Conservation (phyloP, 805 yeast species). For the Pichia rugopelliculosa region DNA sequence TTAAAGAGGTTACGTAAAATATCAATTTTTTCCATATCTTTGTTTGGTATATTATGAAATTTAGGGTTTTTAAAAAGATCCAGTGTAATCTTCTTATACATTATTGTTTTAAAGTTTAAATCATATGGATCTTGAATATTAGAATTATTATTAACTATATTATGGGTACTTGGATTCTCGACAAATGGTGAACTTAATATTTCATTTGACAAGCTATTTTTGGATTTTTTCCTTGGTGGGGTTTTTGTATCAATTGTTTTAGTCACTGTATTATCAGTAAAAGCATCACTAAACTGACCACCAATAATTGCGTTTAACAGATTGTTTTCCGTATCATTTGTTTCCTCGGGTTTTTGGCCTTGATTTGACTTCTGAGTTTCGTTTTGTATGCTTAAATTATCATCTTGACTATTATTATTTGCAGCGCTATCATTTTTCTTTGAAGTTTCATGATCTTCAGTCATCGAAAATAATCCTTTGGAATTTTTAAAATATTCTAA, state of each 20-base stretch:
- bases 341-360: not conserved
- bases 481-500: conserved; percentile 7
- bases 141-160: conserved; percentile 4
- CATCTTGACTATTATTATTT: not conserved
- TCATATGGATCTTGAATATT: conserved; percentile 35
- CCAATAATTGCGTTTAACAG: conserved; percentile 13
- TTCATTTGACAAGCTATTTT: conserved; percentile 7
- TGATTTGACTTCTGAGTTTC: not conserved
- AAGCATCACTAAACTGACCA: conserved; percentile 30
- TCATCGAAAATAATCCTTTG: conserved; percentile 8
- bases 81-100: not conserved
- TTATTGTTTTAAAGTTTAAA: conserved; percentile 27
- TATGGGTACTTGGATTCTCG: conserved; percentile 19
- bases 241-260: conserved; percentile 18
- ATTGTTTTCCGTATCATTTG: not conserved
- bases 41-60: conserved; percentile 13
- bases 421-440: not conserved
- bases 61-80: conserved; percentile 23
- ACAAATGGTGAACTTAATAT: conserved; percentile 42
- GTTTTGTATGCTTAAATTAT: not conserved
- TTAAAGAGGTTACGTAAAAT: conserved; percentile 16
- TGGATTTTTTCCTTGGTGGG: conserved; percentile 23
- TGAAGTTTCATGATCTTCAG: conserved; percentile 22
- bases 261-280: conserved; percentile 44
- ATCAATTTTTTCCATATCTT: conserved; percentile 11